Evolutionary conservation across 495 filamentous ascomycete genomes (phyloP).

Genomic region (Penicillium mononematosum): DNA sequence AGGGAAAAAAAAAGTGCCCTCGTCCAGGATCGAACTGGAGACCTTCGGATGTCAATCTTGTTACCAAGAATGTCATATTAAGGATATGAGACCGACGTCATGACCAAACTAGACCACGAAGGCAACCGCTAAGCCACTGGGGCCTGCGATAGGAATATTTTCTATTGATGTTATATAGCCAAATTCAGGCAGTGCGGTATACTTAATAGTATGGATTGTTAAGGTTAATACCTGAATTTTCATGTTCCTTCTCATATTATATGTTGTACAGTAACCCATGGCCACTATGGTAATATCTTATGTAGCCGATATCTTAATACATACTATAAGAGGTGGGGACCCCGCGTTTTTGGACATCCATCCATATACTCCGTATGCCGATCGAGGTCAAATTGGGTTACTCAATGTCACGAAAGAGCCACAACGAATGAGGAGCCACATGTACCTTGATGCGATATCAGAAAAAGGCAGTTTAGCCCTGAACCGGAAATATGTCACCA

Average conservation of each 20-base stretch:
- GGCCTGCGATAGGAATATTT: too few relatives aligned
- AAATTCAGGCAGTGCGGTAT: too few relatives aligned
- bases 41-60: slow-evolving; percentile 18
- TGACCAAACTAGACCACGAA: slow-evolving; percentile 18
- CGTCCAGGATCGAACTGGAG: slow-evolving; percentile 19
- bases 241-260: too few relatives aligned
- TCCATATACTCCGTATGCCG: not conserved
- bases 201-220: too few relatives aligned
- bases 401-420: not conserved
- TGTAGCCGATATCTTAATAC: not conserved
- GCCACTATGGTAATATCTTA: not conserved
- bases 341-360: not conserved
- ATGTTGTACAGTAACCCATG: too few relatives aligned
- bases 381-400: slow-evolving; percentile 8
- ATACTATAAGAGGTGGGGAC: not conserved
- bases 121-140: not conserved
- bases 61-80: slow-evolving; percentile 15
- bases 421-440: not conserved
- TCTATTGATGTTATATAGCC: too few relatives aligned
- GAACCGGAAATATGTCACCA: not conserved
- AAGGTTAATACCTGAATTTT: too few relatives aligned
- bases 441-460: not conserved
- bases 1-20: slow-evolving; percentile 11
- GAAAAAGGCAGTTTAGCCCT: not conserved
- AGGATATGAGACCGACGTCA: slow-evolving; percentile 17